These are phyloP conservation scores for Discostella stelligera DNA, from an alignment of 352 stramenopile genomes.

Conservation along the genomic window DNA sequence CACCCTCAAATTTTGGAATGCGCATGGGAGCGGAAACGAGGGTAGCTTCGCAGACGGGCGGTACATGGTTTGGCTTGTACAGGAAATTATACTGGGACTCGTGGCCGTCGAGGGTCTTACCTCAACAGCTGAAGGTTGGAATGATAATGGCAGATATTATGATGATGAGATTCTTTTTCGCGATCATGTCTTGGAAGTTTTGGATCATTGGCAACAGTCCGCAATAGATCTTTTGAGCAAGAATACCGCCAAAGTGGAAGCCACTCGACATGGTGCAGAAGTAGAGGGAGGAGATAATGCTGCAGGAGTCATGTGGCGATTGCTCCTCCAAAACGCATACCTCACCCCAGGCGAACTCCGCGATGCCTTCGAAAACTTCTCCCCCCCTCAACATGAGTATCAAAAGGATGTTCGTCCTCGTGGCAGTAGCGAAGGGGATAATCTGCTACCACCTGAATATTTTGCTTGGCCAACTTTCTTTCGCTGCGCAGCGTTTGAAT, in stretches of 20 bases:
- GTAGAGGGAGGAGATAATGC: conserved; percentile 6
- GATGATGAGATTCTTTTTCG: background rate
- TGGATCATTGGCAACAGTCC: conserved; percentile 25
- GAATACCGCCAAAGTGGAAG: background rate
- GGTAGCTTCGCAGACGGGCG: conserved; percentile 12
- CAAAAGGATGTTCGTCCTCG: conserved; percentile 1
- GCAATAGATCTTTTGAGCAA: conserved; percentile 15
- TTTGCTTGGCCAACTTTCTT: conserved; percentile 35
- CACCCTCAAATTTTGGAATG: conserved; percentile 12
- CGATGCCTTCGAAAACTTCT: conserved; percentile 3
- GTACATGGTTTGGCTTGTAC: conserved; percentile 36
- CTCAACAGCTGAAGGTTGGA: background rate
- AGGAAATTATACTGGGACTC: conserved; percentile 21
- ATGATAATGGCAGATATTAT: background rate
- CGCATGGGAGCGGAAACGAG: conserved; percentile 6
- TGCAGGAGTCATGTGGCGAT: conserved; percentile 22
- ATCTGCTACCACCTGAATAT: conserved; percentile 5
- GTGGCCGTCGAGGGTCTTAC: background rate
- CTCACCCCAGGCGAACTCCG: conserved; percentile 4
- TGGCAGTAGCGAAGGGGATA: background rate
- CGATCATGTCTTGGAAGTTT: conserved; percentile 2
- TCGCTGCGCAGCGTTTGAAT: background rate
- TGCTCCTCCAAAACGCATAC: conserved; percentile 25
- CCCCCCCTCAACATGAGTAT: background rate
- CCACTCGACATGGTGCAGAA: background rate